A percentile compares a stretch with the other conserved stretches of the same genome.
These are phyloP conservation scores for Wickerhamiella allomyrinae DNA, from an alignment of 805 yeast species.

Conservation along the genomic window DNA sequence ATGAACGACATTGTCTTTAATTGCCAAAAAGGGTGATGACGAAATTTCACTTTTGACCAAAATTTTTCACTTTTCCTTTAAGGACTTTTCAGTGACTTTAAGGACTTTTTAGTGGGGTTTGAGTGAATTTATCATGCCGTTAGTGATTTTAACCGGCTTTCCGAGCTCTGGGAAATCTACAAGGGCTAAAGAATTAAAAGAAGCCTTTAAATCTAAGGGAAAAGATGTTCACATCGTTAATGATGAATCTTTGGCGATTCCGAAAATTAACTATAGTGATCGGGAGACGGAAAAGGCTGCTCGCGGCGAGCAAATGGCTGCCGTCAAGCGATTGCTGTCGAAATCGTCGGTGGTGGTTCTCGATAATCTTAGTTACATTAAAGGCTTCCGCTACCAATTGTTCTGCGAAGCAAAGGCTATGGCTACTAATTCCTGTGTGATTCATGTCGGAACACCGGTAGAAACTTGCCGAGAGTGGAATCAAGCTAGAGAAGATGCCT, in stretches of 20 bases:
- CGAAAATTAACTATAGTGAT: slow-evolving; percentile 52
- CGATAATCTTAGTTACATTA: slow-evolving; percentile 79
- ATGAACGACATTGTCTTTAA: slow-evolving; percentile 27
- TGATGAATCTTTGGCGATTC: slow-evolving; percentile 65
- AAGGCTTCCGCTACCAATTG: slow-evolving; percentile 88
- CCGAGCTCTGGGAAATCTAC: slow-evolving; percentile 79
- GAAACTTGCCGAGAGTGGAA: slow-evolving; percentile 56
- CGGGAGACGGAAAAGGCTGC: slow-evolving; percentile 66
- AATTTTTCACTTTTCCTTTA: too few relatives aligned
- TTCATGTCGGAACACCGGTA: slow-evolving; percentile 61
- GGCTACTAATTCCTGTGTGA: slow-evolving; percentile 66
- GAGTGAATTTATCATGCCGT: too few relatives aligned
- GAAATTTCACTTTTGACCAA: not conserved
- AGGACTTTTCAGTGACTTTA: too few relatives aligned
- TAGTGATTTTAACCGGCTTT: slow-evolving; percentile 66
- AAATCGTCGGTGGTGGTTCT: slow-evolving; percentile 61
- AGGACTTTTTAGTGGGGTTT: too few relatives aligned
- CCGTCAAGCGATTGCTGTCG: slow-evolving; percentile 68
- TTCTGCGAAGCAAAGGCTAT: slow-evolving; percentile 85
- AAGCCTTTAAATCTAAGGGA: slow-evolving; percentile 33
- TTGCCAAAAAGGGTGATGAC: not conserved
- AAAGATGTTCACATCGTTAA: slow-evolving; percentile 51
- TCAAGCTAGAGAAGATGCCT: slow-evolving; percentile 26
- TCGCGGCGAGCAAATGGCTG: slow-evolving; percentile 74
- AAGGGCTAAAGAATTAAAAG: slow-evolving; percentile 45